Base-by-base conservation (phyloP, 2,329 filamentous ascomycete genomes). In the Aureobasidium sp. region DNA sequence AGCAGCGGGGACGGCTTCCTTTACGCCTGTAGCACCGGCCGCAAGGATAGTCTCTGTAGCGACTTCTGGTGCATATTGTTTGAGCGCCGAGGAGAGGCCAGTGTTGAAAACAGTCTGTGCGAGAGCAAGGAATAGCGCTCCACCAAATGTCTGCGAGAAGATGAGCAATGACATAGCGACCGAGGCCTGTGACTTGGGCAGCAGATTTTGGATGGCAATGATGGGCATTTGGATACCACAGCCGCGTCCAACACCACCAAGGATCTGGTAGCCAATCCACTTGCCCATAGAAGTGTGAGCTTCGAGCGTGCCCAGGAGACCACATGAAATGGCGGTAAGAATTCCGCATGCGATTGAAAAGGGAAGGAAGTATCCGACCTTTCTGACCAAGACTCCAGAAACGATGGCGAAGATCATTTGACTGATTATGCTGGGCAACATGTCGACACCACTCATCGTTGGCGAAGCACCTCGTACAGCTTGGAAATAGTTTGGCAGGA, bases 21-120 rank as follows among this genome's bases (percentile, higher is more conserved):
- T 80, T n/a, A 92, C 76, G 48, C 84, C 80, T 0, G 87, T 90
- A 1, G 82, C 82, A 41, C 82, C 82, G 3, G 76, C 76, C 1
- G 67, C 68, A n/a, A 79, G 69, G 2, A 82, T 76, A 15, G 76
- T 64, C 17, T 59, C 64, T 0, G 79, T 71, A 57, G 79, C 68
- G 4, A 82, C 69, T 36, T 73, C 74, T 0, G 79, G 78, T 12
- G 57, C 57, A 27, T 49, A 51, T 11, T 42, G 2, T n/a, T 41
- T 31, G 0, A 60, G 44, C 3, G 45, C 22, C 14, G 44, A 41
- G 0, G 44, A 36, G 11, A 60, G 37, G 7, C 57, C 57, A 34
- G 45, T 51, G n/a, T 60, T 65, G 64, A 75, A 74, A 20, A 72
- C 69, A 1, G 68, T 70, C 17, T 74, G 59, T 7, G 65, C 68